Conservation (phyloP, 2,329 filamentous ascomycete species). For the Geosmithia morbida region DNA sequence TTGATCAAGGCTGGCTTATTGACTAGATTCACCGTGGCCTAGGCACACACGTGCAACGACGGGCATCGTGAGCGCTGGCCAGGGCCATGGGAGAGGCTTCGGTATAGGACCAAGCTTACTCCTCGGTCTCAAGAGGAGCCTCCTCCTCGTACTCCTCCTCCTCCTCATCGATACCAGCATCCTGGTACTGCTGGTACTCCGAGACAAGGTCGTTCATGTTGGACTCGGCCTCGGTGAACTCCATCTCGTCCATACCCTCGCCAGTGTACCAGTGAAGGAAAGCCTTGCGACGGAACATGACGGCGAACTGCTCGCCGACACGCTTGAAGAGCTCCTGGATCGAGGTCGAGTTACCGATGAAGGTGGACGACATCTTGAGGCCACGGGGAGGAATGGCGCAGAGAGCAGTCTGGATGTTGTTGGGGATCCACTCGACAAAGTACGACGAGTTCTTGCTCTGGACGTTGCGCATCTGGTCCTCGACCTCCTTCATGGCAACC, state of each 20-base stretch:
- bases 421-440: slow-evolving; percentile 99
- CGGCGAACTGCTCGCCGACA: slow-evolving; percentile 98
- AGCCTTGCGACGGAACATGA: slow-evolving; percentile 99
- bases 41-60: background rate
- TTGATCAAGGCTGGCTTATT: slow-evolving; percentile 10
- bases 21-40: background rate
- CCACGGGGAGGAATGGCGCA: slow-evolving; percentile 97
- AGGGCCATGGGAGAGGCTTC: background rate
- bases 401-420: slow-evolving; percentile 99
- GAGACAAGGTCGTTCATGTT: slow-evolving; percentile 99
- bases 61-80: background rate
- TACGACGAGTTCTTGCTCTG: slow-evolving; percentile 99
- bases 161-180: slow-evolving; percentile 91
- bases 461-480: slow-evolving; percentile 99
- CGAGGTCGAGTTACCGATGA: slow-evolving; percentile 97
- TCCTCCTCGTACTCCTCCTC: slow-evolving; percentile 95
- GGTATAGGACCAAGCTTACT: slow-evolving; percentile 15
- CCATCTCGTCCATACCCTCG: slow-evolving; percentile 99
- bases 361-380: slow-evolving; percentile 98
- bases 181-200: slow-evolving; percentile 99
- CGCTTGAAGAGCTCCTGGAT: slow-evolving; percentile 99
- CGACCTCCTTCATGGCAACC: slow-evolving; percentile 99
- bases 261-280: slow-evolving; percentile 99
- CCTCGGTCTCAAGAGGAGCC: slow-evolving; percentile 59
- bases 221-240: slow-evolving; percentile 99